Evolutionary conservation across 305 asterid genomes (phyloP).

Genomic region (Plantago coronopus): DNA sequence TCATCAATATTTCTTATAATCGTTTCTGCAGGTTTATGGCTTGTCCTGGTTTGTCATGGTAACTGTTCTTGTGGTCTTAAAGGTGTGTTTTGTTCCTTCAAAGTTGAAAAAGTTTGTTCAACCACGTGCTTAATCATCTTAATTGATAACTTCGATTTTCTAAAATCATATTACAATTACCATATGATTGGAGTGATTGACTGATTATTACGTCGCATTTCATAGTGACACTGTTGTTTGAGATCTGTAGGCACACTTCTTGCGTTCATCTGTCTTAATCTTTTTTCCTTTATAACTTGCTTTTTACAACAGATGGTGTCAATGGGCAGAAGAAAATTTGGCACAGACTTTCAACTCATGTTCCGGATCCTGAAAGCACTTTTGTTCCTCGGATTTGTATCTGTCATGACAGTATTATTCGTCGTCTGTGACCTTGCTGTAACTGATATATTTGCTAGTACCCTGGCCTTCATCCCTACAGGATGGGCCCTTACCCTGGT

Average conservation of each 20-base stretch:
- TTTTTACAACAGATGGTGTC: conserved; percentile 72
- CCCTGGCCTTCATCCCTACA: conserved; percentile 93
- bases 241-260: background rate
- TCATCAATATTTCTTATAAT: conserved; percentile 26
- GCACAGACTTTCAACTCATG: conserved; percentile 98
- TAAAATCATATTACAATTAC: background rate
- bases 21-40: conserved; percentile 69
- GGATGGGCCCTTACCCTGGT: conserved; percentile 98
- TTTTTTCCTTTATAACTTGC: background rate
- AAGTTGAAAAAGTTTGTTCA: background rate
- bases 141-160: background rate
- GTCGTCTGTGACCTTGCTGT: conserved; percentile 69
- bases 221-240: background rate
- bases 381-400: conserved; percentile 74
- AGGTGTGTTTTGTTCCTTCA: conserved; percentile 43
- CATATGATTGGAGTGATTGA: background rate
- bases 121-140: background rate
- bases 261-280: background rate
- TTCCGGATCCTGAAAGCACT: conserved; percentile 94
- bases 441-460: conserved; percentile 76
- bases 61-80: conserved; percentile 66
- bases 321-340: conserved; percentile 89
- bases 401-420: conserved; percentile 85
- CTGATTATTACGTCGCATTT: background rate
- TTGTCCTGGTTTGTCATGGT: conserved; percentile 95